Percentiles rank a stretch among this genome's conserved stretches.
phyloP scores from a whole-genome alignment of 2,329 filamentous ascomycete species.

The Claviceps sp. region DNA sequence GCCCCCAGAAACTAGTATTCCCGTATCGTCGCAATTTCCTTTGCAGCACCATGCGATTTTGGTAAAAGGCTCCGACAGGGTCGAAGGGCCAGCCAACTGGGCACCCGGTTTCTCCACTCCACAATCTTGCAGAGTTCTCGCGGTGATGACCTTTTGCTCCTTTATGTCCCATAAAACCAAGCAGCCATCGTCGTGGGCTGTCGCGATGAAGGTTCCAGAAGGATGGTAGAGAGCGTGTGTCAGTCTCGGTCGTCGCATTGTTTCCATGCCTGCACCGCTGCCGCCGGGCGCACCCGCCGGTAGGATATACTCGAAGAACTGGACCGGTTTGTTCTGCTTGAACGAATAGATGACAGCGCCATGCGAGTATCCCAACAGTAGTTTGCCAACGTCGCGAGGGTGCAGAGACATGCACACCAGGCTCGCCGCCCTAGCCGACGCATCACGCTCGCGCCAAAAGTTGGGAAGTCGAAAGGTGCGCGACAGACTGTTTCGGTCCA shows the following conservation, averaged over 20 bases:
- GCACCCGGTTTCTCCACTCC: slow-evolving; percentile 56
- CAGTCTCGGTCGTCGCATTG: slow-evolving; percentile 56
- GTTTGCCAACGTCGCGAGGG: slow-evolving; percentile 79
- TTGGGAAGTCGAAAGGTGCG: slow-evolving; percentile 73
- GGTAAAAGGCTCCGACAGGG: slow-evolving; percentile 59
- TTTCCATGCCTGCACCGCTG: slow-evolving; percentile 49
- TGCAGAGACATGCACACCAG: slow-evolving; percentile 75
- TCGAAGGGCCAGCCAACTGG: slow-evolving; percentile 35
- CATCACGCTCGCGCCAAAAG: slow-evolving; percentile 66
- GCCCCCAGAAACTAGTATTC: slow-evolving; percentile 74
- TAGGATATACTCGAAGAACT: slow-evolving; percentile 73
- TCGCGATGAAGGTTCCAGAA: slow-evolving; percentile 78
- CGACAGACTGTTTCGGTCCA: slow-evolving; percentile 62
- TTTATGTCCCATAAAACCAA: slow-evolving; percentile 91
- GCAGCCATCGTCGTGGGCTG: slow-evolving; percentile 80
- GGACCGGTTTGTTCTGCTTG: slow-evolving; percentile 70
- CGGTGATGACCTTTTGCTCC: slow-evolving; percentile 72
- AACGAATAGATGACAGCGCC: slow-evolving; percentile 88
- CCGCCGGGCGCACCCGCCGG: slow-evolving; percentile 75
- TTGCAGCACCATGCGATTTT: slow-evolving; percentile 90
- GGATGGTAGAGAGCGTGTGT: slow-evolving; percentile 90
- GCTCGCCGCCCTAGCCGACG: slow-evolving; percentile 43
- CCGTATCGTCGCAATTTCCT: slow-evolving; percentile 85
- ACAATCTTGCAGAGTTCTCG: slow-evolving; percentile 62
- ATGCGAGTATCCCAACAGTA: slow-evolving; percentile 81